phyloP scores from a whole-genome alignment of 495 filamentous ascomycete genomes.

The Neurospora africana region DNA sequence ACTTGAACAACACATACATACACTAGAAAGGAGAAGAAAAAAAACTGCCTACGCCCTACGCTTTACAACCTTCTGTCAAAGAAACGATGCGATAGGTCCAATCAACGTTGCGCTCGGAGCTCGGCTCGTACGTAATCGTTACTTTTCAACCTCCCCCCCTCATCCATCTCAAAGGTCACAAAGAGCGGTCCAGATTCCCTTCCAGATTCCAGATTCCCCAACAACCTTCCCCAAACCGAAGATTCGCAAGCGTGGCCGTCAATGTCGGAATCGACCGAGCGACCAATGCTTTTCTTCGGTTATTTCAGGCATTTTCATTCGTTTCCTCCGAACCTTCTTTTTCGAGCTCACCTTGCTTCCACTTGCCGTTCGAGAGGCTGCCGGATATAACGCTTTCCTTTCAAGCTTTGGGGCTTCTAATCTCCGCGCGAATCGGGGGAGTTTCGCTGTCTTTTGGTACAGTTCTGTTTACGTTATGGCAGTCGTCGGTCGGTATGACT shows the following conservation, averaged over 20 bases:
- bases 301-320: background rate
- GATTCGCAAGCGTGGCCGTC: background rate
- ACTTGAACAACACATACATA: background rate
- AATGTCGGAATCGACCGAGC: background rate
- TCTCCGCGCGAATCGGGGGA: background rate
- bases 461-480: background rate
- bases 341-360: background rate
- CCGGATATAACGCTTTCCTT: background rate
- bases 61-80: background rate
- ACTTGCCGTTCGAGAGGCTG: background rate
- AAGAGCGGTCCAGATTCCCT: background rate
- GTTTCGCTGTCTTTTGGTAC: background rate
- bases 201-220: background rate
- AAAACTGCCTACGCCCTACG: background rate
- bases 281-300: background rate
- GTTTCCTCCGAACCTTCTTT: background rate
- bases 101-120: background rate
- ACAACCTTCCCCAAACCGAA: background rate
- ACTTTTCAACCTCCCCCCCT: background rate
- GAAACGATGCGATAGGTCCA: background rate
- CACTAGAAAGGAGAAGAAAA: background rate
- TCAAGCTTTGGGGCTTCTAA: background rate
- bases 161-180: background rate
- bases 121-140: background rate
- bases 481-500: background rate